These are phyloP conservation scores for Eucalyptus cloeziana DNA, from an alignment of 345 rosid species.

Conservation along the genomic window DNA sequence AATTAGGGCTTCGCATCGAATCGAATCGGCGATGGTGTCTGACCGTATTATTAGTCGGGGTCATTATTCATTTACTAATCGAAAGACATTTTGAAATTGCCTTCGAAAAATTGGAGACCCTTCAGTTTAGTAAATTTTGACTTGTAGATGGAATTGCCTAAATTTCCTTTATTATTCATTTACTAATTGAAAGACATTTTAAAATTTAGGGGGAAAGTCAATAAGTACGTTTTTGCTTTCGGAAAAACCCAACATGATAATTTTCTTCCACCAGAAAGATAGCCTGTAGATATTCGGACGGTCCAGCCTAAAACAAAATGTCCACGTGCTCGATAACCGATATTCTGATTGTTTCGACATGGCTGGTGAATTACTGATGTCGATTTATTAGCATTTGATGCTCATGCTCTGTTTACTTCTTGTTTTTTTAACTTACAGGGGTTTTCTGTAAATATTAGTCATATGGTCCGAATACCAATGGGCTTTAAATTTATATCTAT, in stretches of 20 bases:
- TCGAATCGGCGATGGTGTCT: background rate
- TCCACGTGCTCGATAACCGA: background rate
- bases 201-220: background rate
- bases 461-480: background rate
- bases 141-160: background rate
- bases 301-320: background rate
- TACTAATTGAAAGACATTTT: background rate
- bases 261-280: background rate
- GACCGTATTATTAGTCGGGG: background rate
- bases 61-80: background rate
- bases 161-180: background rate
- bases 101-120: background rate
- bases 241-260: accelerated
- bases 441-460: background rate
- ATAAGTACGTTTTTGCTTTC: background rate
- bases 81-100: no score
- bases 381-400: background rate
- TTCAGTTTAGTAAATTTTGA: background rate
- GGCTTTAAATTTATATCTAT: background rate
- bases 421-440: background rate
- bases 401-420: background rate
- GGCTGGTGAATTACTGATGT: background rate
- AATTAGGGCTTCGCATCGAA: background rate
- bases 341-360: background rate
- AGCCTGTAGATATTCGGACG: background rate